Conservation (phyloP, 805 yeast species). For the Myxozyma melibiosi region DNA sequence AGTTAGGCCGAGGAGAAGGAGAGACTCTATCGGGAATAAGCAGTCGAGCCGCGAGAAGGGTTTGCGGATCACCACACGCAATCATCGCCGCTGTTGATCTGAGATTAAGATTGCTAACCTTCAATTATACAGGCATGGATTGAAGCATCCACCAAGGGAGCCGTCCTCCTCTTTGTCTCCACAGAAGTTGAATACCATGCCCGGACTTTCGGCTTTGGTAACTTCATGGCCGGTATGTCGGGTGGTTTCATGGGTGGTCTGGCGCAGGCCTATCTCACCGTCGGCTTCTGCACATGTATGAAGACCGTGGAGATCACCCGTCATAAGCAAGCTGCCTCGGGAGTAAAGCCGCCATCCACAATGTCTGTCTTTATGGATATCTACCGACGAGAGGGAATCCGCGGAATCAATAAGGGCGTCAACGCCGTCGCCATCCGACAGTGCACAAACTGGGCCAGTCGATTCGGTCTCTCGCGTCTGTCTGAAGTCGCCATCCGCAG, state of each 20-base stretch:
- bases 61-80: no score
- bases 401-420: conserved; percentile 96
- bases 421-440: conserved; percentile 99
- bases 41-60: no score
- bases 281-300: conserved; percentile 94
- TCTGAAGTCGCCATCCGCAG: conserved; percentile 83
- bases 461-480: conserved; percentile 89
- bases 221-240: conserved; percentile 84
- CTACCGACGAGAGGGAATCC: conserved; percentile 80
- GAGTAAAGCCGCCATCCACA: conserved; percentile 71
- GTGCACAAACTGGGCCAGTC: conserved; percentile 98
- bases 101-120: conserved; percentile 1
- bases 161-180: conserved; percentile 87
- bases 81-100: no score
- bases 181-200: conserved; percentile 86
- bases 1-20: no score
- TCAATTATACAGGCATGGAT: conserved; percentile 71
- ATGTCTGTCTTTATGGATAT: conserved; percentile 86
- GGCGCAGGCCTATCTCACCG: conserved; percentile 90
- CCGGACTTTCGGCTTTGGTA: conserved; percentile 58
- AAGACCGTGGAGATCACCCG: conserved; percentile 98
- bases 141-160: conserved; percentile 99
- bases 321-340: conserved; percentile 69
- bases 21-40: no score
- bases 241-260: conserved; percentile 90